Evolutionary conservation across 768 basidiomycete genomes (phyloP).

Genomic region (Psilocybe cubensis): DNA sequence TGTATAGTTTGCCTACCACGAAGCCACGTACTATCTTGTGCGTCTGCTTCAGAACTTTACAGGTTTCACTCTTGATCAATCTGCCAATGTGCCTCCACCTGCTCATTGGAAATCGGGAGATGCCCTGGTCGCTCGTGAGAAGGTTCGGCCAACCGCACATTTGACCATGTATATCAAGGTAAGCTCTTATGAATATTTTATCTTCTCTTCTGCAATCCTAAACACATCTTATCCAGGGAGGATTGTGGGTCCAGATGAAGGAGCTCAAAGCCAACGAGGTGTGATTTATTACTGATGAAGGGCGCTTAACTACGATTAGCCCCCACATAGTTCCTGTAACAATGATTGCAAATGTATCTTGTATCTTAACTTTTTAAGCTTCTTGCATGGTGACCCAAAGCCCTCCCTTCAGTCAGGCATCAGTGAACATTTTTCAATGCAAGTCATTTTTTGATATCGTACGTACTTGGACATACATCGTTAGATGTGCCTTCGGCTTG

Average conservation of each 20-base stretch:
- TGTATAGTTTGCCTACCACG: constrained; percentile 48
- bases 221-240: constrained; percentile 33
- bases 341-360: neutral
- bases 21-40: constrained; percentile 52
- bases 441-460: too few species aligned
- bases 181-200: constrained; percentile 13
- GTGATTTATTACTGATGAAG: neutral
- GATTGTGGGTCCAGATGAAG: constrained; percentile 44
- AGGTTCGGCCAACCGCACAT: constrained; percentile 35
- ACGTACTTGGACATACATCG: constrained; percentile 39
- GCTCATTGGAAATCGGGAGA: constrained; percentile 36
- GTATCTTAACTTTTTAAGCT: neutral
- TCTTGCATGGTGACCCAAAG: constrained; percentile 1
- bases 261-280: constrained; percentile 12
- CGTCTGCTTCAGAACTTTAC: constrained; percentile 54
- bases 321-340: too few species aligned
- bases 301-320: too few species aligned
- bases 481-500: constrained; percentile 36
- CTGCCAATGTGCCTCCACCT: constrained; percentile 34
- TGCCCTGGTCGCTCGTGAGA: constrained; percentile 35
- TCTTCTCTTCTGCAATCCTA: neutral
- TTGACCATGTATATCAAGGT: constrained; percentile 45
- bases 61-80: constrained; percentile 41
- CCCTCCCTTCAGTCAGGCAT: neutral
- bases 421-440: neutral